Evolutionary conservation across 495 filamentous ascomycete genomes (phyloP).

Genomic region (Zalerion maritima): DNA sequence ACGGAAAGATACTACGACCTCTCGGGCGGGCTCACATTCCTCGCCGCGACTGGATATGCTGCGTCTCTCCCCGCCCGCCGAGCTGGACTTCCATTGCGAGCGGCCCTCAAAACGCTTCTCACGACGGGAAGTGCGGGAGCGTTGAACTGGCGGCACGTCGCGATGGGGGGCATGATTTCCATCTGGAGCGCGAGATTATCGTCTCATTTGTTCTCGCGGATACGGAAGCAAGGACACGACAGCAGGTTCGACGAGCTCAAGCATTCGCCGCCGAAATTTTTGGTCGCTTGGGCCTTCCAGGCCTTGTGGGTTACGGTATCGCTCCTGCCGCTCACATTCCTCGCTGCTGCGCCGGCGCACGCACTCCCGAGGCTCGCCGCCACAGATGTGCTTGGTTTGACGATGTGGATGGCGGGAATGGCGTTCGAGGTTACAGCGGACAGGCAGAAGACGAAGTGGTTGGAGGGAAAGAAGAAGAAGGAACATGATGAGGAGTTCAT

Average conservation of each 20-base stretch:
- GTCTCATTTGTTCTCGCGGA: conserved; percentile 40
- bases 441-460: conserved; percentile 43
- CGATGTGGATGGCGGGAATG: conserved; percentile 41
- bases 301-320: conserved; percentile 48
- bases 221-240: conserved; percentile 38
- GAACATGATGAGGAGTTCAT: conserved; percentile 48
- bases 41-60: conserved; percentile 38
- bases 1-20: conserved; percentile 52
- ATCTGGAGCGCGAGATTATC: conserved; percentile 52
- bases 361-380: conserved; percentile 22
- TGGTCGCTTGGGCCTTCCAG: conserved; percentile 41
- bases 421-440: conserved; percentile 45
- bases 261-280: conserved; percentile 34
- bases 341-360: conserved; percentile 42
- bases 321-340: conserved; percentile 41
- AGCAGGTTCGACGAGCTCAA: conserved; percentile 48
- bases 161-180: conserved; percentile 37
- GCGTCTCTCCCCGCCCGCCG: conserved; percentile 46
- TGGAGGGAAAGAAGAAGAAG: conserved; percentile 38
- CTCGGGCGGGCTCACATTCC: conserved; percentile 46
- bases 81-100: conserved; percentile 24
- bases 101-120: conserved; percentile 23
- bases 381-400: conserved; percentile 38
- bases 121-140: conserved; percentile 15
- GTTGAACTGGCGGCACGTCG: conserved; percentile 48